phyloP scores from a whole-genome alignment of 257 asterid species.

The Solanum tarijense region DNA sequence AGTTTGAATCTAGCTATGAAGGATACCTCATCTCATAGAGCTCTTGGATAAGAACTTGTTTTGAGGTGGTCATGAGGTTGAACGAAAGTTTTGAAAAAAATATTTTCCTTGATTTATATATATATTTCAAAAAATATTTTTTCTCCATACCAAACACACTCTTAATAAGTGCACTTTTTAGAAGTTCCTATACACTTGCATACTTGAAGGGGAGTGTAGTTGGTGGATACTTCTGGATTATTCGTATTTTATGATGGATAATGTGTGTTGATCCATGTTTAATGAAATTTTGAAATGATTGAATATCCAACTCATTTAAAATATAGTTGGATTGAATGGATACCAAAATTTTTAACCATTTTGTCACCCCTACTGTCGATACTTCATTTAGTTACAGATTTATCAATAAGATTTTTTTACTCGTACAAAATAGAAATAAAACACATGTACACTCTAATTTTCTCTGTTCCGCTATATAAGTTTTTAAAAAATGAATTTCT shows the following conservation, averaged over 20 bases:
- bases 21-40: neutral
- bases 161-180: neutral
- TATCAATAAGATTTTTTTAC: fast-evolving
- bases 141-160: neutral
- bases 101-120: neutral
- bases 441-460: neutral
- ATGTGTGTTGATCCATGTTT: neutral
- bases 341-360: neutral
- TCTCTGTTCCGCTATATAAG: neutral
- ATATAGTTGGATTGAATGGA: neutral
- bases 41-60: neutral
- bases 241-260: neutral
- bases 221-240: neutral
- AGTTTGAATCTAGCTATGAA: neutral
- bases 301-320: neutral
- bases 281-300: neutral
- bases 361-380: neutral
- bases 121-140: neutral
- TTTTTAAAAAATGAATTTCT: neutral
- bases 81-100: neutral
- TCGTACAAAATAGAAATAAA: neutral
- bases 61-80: neutral
- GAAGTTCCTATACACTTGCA: neutral
- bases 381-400: neutral
- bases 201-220: neutral